Conservation (phyloP, 371 early-diverging fungal genomes). For the Umbelopsis sp. region DNA sequence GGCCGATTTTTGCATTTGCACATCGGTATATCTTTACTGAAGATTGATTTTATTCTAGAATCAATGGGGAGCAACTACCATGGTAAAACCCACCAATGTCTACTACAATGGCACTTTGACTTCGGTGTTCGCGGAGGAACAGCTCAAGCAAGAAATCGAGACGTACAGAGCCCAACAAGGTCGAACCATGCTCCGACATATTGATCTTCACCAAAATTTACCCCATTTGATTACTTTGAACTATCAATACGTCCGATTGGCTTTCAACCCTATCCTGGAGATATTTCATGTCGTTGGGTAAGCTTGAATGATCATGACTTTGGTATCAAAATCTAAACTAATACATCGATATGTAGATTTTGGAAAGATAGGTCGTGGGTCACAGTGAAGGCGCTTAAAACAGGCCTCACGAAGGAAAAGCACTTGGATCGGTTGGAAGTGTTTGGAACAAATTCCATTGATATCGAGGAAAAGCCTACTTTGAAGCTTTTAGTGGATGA, state of each 20-base stretch:
- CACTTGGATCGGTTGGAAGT: conserved; percentile 67
- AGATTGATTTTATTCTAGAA: conserved; percentile 46
- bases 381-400: conserved; percentile 45
- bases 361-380: conserved; percentile 82
- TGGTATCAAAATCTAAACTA: background rate
- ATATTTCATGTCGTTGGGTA: conserved; percentile 73
- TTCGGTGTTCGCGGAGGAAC: conserved; percentile 65
- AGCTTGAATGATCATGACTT: conserved; percentile 6
- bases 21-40: too few species aligned
- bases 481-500: conserved; percentile 83
- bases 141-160: conserved; percentile 37
- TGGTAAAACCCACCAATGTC: conserved; percentile 57
- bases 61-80: conserved; percentile 72
- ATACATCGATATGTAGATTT: conserved; percentile 36
- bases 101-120: conserved; percentile 73
- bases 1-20: background rate
- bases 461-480: conserved; percentile 80
- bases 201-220: conserved; percentile 40
- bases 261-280: conserved; percentile 77
- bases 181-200: conserved; percentile 26
- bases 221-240: conserved; percentile 64
- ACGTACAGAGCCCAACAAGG: conserved; percentile 32
- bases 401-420: conserved; percentile 59
- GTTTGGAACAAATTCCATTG: conserved; percentile 87
- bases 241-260: conserved; percentile 84